phyloP scores from a whole-genome alignment of 495 filamentous ascomycete genomes.

The Aspergillus olivimuriae region DNA sequence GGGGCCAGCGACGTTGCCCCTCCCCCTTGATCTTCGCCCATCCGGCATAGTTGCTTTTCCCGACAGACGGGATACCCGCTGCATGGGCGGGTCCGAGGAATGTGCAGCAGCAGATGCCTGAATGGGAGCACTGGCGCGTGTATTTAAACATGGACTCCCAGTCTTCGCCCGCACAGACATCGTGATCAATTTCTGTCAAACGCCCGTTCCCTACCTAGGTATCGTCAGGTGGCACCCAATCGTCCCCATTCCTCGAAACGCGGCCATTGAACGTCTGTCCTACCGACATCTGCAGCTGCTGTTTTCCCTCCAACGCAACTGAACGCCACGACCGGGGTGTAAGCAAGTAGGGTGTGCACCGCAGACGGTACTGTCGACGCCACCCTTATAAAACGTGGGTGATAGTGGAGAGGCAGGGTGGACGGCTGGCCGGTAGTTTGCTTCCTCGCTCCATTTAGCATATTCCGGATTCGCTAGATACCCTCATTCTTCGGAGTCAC shows the following conservation, averaged over 20 bases:
- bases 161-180: too few relatives aligned
- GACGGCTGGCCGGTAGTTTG: too few relatives aligned
- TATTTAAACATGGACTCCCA: too few relatives aligned
- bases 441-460: too few relatives aligned
- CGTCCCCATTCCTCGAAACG: background rate
- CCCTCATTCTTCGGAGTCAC: background rate
- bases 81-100: conserved; percentile 6
- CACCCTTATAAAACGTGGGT: background rate
- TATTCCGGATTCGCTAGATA: too few relatives aligned
- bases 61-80: conserved; percentile 1
- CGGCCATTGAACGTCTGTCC: background rate
- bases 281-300: background rate
- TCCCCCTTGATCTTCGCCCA: background rate
- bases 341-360: background rate
- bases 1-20: background rate
- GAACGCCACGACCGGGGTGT: background rate
- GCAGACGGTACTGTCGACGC: background rate
- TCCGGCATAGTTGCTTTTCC: conserved; percentile 4
- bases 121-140: too few relatives aligned
- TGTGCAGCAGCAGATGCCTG: background rate
- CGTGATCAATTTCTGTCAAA: too few relatives aligned
- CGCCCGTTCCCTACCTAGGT: too few relatives aligned
- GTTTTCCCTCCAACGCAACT: background rate
- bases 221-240: background rate
- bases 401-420: background rate